Evolutionary conservation across 331 rosid genomes (phyloP).

Genomic region (Dryas integrifolia): DNA sequence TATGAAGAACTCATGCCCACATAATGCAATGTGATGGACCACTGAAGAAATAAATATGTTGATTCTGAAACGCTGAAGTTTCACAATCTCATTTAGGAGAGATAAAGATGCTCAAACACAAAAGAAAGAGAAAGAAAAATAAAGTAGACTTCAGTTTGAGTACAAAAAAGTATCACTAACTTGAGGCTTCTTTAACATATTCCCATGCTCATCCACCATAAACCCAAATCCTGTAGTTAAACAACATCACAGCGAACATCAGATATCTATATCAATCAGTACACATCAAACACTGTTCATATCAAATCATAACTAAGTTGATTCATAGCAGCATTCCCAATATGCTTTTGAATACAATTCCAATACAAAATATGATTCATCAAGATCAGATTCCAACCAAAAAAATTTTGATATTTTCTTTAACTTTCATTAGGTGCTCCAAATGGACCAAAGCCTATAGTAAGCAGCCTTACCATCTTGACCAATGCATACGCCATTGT

Average conservation of each 20-base stretch:
- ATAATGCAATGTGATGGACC: not conserved
- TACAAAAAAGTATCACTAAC: conserved; percentile 44
- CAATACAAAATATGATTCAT: too few species aligned
- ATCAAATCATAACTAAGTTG: not conserved
- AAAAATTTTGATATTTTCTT: not conserved
- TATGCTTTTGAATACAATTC: not conserved
- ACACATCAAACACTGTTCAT: not conserved
- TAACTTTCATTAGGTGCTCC: not conserved
- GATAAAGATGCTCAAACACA: not conserved
- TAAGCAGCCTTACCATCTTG: conserved; percentile 76
- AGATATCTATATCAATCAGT: not conserved
- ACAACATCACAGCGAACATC: conserved; percentile 17
- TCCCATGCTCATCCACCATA: conserved; percentile 66
- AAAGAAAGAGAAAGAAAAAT: conserved; percentile 4
- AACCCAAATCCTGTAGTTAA: conserved; percentile 75
- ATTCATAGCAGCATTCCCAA: not conserved
- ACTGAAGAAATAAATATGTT: not conserved
- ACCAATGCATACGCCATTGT: conserved; percentile 87
- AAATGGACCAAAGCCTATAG: conserved; percentile 22
- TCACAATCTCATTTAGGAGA: not conserved
- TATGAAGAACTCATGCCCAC: not conserved
- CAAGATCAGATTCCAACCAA: too few species aligned
- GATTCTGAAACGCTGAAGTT: not conserved
- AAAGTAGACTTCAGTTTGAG: not conserved
- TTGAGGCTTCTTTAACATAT: conserved; percentile 85